Percentiles rank a stretch among this genome's conserved stretches.
Conservation (phyloP, 2,329 filamentous ascomycete species). For the Penicillium sp. region DNA sequence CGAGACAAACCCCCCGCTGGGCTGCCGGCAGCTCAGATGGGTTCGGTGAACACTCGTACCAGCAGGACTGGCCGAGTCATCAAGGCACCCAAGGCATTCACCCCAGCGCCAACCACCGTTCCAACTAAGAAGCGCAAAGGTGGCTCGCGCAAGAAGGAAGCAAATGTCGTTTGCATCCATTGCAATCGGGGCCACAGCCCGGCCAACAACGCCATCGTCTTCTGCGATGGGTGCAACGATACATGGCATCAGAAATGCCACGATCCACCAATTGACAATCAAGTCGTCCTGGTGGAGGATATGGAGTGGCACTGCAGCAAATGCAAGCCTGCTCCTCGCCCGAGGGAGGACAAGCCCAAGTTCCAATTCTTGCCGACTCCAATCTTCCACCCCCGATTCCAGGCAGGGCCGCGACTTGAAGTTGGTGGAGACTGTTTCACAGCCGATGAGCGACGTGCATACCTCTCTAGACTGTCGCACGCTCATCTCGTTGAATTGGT, state of each 20-base stretch:
- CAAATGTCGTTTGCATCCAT: slow-evolving; percentile 63
- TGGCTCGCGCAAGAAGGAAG: slow-evolving; percentile 47
- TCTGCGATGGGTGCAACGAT: slow-evolving; percentile 78
- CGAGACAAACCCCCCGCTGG: neutral
- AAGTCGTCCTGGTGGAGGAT: slow-evolving; percentile 65
- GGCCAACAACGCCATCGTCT: slow-evolving; percentile 76
- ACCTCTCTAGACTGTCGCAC: slow-evolving; percentile 63
- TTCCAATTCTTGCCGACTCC: slow-evolving; percentile 6
- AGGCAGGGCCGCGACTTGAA: slow-evolving; percentile 22
- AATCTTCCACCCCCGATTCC: slow-evolving; percentile 13
- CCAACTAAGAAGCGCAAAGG: slow-evolving; percentile 39
- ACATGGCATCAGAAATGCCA: slow-evolving; percentile 84
- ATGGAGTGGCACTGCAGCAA: slow-evolving; percentile 71
- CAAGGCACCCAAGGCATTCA: slow-evolving; percentile 9
- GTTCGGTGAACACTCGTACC: slow-evolving; percentile 3
- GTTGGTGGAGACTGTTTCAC: slow-evolving; percentile 33
- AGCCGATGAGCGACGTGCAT: slow-evolving; percentile 58
- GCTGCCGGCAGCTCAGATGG: neutral
- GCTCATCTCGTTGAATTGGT: slow-evolving; percentile 65
- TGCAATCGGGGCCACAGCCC: slow-evolving; percentile 74
- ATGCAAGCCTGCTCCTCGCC: slow-evolving; percentile 57
- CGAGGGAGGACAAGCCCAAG: slow-evolving; percentile 36
- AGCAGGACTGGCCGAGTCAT: slow-evolving; percentile 14
- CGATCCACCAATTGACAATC: slow-evolving; percentile 70
- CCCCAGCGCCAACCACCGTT: slow-evolving; percentile 27